Conservation (phyloP, 2,329 filamentous ascomycete species). For the Colletotrichum truncatum region DNA sequence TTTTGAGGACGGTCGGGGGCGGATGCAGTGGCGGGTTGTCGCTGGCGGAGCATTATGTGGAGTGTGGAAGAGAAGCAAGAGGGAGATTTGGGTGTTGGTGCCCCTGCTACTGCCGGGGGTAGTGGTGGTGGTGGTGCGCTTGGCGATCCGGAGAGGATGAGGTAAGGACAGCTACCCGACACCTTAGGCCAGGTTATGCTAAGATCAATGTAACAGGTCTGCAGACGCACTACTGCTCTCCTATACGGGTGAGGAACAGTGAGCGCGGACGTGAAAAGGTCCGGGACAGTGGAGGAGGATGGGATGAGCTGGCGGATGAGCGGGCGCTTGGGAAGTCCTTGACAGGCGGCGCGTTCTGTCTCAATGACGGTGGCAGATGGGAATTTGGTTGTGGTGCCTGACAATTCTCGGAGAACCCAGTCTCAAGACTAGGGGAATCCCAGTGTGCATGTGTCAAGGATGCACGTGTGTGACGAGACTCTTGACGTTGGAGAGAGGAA, state of each 20-base stretch:
- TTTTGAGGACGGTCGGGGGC: constrained; percentile 17
- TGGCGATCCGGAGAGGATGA: constrained; percentile 21
- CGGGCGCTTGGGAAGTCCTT: constrained; percentile 10
- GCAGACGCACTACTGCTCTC: neutral
- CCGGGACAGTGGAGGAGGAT: neutral
- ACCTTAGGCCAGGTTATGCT: neutral
- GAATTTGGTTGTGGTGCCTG: neutral
- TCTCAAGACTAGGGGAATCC: constrained; percentile 4
- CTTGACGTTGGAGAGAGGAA: neutral
- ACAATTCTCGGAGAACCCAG: neutral
- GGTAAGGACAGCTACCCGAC: constrained; percentile 4
- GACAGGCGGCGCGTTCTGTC: constrained; percentile 3
- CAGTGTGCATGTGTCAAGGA: neutral
- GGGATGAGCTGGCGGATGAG: neutral
- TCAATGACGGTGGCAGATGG: neutral
- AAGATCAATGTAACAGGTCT: neutral
- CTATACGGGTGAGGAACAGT: neutral
- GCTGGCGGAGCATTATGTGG: constrained; percentile 34
- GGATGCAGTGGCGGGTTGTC: constrained; percentile 30
- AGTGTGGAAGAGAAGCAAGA: constrained; percentile 10
- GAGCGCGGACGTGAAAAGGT: neutral
- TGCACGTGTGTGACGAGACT: neutral
- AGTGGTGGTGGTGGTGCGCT: constrained; percentile 11
- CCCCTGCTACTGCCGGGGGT: constrained; percentile 9
- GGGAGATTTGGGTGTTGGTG: constrained; percentile 5